phyloP scores from a whole-genome alignment of 2,329 filamentous ascomycete species.

The Aureobasidium lini region DNA sequence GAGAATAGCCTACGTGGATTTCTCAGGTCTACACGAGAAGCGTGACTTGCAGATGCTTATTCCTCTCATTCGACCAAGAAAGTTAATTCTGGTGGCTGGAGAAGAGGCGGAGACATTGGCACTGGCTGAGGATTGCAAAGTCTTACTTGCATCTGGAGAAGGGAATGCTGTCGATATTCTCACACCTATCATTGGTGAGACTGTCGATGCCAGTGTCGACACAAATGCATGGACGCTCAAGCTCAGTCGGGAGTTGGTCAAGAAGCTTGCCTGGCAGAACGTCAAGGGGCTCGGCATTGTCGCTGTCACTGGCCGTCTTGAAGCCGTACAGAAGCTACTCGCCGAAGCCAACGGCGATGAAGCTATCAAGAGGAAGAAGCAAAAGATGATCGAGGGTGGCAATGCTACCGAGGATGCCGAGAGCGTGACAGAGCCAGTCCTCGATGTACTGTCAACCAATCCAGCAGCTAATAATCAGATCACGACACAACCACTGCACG shows the following conservation, averaged over 20 bases:
- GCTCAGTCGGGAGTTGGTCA: slow-evolving; percentile 74
- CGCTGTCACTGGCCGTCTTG: slow-evolving; percentile 72
- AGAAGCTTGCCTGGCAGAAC: slow-evolving; percentile 88
- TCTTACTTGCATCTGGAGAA: slow-evolving; percentile 48
- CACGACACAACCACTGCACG: slow-evolving; percentile 80
- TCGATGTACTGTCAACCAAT: slow-evolving; percentile 52
- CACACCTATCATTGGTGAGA: slow-evolving; percentile 65
- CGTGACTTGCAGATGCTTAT: slow-evolving; percentile 91
- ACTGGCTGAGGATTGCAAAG: slow-evolving; percentile 73
- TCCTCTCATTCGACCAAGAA: slow-evolving; percentile 85
- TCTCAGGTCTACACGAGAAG: slow-evolving; percentile 85
- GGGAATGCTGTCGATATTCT: slow-evolving; percentile 56
- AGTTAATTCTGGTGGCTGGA: slow-evolving; percentile 86
- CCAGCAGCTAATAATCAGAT: slow-evolving; percentile 57
- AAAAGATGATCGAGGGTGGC: slow-evolving; percentile 44
- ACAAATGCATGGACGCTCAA: slow-evolving; percentile 97
- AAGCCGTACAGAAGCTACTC: slow-evolving; percentile 36
- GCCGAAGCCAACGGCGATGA: slow-evolving; percentile 34
- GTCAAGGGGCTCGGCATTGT: slow-evolving; percentile 85
- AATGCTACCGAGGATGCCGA: slow-evolving; percentile 39
- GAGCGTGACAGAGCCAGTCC: slow-evolving; percentile 37
- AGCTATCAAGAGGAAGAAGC: slow-evolving; percentile 38
- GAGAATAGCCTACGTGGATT: slow-evolving; percentile 82
- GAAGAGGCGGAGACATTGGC: slow-evolving; percentile 67
- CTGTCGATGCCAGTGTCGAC: slow-evolving; percentile 86